Conservation (phyloP, 1,284 basidiomycete species). For the Termitomyces sp. region DNA sequence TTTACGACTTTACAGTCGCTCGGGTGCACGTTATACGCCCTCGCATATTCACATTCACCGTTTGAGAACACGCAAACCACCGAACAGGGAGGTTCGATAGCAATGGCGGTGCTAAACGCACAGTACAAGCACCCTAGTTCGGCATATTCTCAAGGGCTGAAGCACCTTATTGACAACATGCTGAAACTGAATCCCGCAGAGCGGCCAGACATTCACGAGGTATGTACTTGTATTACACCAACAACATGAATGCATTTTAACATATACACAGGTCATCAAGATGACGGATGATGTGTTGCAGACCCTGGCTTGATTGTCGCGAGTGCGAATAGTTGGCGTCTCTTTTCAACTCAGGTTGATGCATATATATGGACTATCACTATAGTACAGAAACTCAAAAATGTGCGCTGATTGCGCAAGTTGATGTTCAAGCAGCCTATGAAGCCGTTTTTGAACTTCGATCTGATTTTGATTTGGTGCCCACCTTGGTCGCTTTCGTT, state of each 20-base stretch:
- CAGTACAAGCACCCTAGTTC: constrained; percentile 83
- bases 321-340: not conserved
- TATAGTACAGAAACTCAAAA: not conserved
- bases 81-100: constrained; percentile 87
- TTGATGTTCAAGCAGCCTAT: not conserved
- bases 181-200: constrained; percentile 76
- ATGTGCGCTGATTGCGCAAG: not conserved
- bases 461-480: constrained; percentile 5
- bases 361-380: constrained; percentile 8
- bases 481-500: constrained; percentile 17
- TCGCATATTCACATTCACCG: constrained; percentile 89
- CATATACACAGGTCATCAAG: constrained; percentile 55
- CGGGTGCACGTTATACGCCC: constrained; percentile 86
- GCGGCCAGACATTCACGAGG: constrained; percentile 81
- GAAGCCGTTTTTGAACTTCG: not conserved
- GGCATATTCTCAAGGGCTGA: constrained; percentile 77
- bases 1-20: constrained; percentile 57
- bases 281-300: constrained; percentile 63
- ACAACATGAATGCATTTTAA: not conserved
- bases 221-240: constrained; percentile 28
- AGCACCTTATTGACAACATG: constrained; percentile 79
- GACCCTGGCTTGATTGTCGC: constrained; percentile 40
- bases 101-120: constrained; percentile 91
- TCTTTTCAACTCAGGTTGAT: not conserved
- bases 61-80: constrained; percentile 87